phyloP scores from a whole-genome alignment of 2,329 filamentous ascomycete genomes.

The Immersiporthe knoxdaviesiana region DNA sequence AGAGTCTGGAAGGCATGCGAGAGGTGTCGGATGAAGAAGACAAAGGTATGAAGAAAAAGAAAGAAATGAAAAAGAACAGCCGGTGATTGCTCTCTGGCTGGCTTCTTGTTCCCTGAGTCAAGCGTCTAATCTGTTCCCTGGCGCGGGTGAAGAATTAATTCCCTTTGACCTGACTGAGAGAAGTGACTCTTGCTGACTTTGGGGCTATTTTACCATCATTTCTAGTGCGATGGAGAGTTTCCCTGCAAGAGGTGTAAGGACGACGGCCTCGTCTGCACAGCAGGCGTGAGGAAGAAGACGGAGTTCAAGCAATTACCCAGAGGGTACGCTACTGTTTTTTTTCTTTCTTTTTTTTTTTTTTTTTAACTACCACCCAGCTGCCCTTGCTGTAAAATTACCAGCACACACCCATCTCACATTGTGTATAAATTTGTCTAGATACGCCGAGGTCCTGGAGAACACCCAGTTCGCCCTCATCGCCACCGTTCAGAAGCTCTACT shows the following conservation, averaged over 20 bases:
- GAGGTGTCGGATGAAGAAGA: slow-evolving; percentile 71
- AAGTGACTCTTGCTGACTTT: slow-evolving; percentile 23
- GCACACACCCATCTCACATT: slow-evolving; percentile 22
- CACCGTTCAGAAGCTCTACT: slow-evolving; percentile 67
- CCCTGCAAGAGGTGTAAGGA: slow-evolving; percentile 70
- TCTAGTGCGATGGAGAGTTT: slow-evolving; percentile 66
- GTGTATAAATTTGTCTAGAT: slow-evolving; percentile 45
- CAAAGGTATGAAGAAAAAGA: slow-evolving; percentile 58
- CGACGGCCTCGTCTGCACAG: slow-evolving; percentile 66
- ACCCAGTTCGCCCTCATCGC: slow-evolving; percentile 67
- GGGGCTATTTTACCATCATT: not conserved
- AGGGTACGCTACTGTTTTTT: slow-evolving; percentile 49
- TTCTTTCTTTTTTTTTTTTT: no score
- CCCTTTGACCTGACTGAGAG: not conserved
- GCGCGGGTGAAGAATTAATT: not conserved
- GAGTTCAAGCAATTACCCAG: slow-evolving; percentile 68
- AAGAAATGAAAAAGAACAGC: not conserved
- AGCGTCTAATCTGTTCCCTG: not conserved
- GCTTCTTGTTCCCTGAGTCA: not conserved
- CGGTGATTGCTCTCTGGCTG: not conserved
- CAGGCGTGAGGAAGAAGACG: slow-evolving; percentile 67
- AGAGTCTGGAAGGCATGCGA: slow-evolving; percentile 70
- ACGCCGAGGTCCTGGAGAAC: slow-evolving; percentile 67
- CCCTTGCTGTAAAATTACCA: not conserved
- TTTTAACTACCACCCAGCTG: not conserved